These are phyloP conservation scores for Xylaria palmicola DNA, from an alignment of 495 filamentous ascomycete species.

Conservation along the genomic window DNA sequence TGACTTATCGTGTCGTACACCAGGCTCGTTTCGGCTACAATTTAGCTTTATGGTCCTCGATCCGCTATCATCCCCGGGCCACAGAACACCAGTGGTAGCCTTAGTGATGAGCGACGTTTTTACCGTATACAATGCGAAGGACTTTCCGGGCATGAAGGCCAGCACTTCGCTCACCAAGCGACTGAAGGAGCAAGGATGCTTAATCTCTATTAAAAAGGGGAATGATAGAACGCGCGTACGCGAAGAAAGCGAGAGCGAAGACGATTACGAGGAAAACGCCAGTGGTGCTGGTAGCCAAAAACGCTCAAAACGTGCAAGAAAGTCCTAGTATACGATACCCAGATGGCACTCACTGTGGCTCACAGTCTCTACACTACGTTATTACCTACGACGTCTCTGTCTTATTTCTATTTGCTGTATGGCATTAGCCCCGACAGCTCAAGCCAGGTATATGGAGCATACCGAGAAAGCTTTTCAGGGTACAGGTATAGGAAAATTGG, in stretches of 20 bases:
- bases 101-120: conserved; percentile 75
- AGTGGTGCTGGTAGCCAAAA: conserved; percentile 15
- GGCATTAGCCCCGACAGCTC: background rate
- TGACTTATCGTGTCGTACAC: conserved; percentile 86
- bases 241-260: conserved; percentile 50
- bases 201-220: conserved; percentile 82
- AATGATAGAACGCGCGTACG: conserved; percentile 57
- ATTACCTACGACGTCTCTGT: background rate
- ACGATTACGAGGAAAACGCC: conserved; percentile 36
- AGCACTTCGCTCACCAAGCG: conserved; percentile 67
- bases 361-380: background rate
- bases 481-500: conserved; percentile 11
- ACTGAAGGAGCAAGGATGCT: conserved; percentile 70
- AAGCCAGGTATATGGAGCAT: background rate
- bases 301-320: conserved; percentile 26
- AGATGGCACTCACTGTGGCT: background rate
- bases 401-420: background rate
- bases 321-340: conserved; percentile 14
- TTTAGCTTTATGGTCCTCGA: conserved; percentile 86
- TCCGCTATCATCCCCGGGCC: conserved; percentile 49
- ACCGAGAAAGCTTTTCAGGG: background rate
- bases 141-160: conserved; percentile 90
- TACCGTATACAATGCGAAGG: conserved; percentile 91
- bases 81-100: conserved; percentile 61
- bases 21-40: conserved; percentile 76